Evolutionary conservation across 768 basidiomycete genomes (phyloP).

Genomic region (Macrolepiota dolichaula): DNA sequence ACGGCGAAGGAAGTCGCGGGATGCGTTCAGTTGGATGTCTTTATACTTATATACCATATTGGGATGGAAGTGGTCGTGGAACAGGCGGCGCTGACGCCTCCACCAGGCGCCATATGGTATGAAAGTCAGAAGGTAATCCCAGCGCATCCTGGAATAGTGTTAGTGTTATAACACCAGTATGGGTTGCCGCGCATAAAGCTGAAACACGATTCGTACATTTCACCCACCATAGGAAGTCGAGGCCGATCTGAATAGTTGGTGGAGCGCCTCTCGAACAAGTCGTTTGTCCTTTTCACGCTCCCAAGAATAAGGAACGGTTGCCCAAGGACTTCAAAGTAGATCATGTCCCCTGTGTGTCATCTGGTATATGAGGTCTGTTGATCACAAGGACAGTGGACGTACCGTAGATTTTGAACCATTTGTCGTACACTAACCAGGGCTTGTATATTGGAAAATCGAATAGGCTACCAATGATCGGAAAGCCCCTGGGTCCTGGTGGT

Average conservation of each 20-base stretch:
- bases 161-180: background rate
- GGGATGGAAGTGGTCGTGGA: too few species aligned
- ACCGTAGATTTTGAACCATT: too few species aligned
- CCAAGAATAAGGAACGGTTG: constrained; percentile 11
- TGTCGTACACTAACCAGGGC: constrained; percentile 9
- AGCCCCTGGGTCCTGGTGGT: constrained; percentile 7
- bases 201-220: background rate
- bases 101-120: constrained; percentile 17
- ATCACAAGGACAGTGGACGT: background rate
- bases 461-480: constrained; percentile 1
- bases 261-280: constrained; percentile 16
- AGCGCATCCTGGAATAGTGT: constrained; percentile 1
- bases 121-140: constrained; percentile 9
- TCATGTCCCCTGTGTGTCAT: constrained; percentile 13
- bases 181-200: background rate
- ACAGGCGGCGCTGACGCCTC: constrained; percentile 15
- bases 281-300: too few species aligned
- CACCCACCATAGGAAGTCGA: constrained; percentile 5
- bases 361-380: background rate
- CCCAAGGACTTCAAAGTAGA: constrained; percentile 14
- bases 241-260: constrained; percentile 15
- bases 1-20: constrained; percentile 16
- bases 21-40: constrained; percentile 20
- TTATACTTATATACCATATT: constrained; percentile 20
- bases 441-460: background rate